Evolutionary conservation across 163 green algal species (phyloP), one percentile per base, ranked within the genome.

Genomic region (Chlamydomonas reinhardtii): DNA sequence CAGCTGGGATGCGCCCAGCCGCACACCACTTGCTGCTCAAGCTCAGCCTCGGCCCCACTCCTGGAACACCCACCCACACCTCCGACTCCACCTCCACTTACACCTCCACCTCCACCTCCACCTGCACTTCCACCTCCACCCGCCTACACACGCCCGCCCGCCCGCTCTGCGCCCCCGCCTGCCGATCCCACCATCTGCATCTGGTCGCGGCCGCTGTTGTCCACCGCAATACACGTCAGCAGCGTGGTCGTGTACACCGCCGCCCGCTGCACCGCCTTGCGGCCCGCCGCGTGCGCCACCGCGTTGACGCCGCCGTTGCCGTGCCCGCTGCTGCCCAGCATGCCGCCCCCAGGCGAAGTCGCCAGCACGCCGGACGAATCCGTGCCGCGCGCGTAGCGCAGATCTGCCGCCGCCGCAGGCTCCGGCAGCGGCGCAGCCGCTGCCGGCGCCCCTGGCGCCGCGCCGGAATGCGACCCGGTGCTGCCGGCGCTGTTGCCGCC

Each of bases 131-230:
- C n/a, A n/a, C n/a, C n/a, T n/a, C 27, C 31, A 4, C 27, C 65
- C 4, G 27, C 4, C 65, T 73, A 4, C 69, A 31, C 69, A 22
- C 34, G 19, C 69, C 39, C 71, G 34, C 19, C 52, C n/a, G n/a
- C n/a, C n/a, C n/a, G n/a, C n/a, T n/a, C n/a, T n/a, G n/a, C n/a
- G n/a, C n/a, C n/a, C n/a, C n/a, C n/a, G n/a, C n/a, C n/a, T n/a
- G n/a, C n/a, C n/a, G n/a, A n/a, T 0, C 72, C 6, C 76, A 85
- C 77, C 77, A 76, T 56, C 48, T 70, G 48, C 69, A 85, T 37
- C 54, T 85, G 79, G 52, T 72, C 79, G 9, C 79, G 52, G 2
- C 64, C 79, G 20, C 19, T 11, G n/a, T 56, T 31, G 22, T 85
- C 79, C 68, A 85, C 79, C 32, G 68, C 52, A 54, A 73, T 64